A percentile compares a stretch with the other conserved stretches of the same genome.
Evolutionary conservation across 1,139 yeast genomes (phyloP).

Genomic region (Kodamaea sp.): DNA sequence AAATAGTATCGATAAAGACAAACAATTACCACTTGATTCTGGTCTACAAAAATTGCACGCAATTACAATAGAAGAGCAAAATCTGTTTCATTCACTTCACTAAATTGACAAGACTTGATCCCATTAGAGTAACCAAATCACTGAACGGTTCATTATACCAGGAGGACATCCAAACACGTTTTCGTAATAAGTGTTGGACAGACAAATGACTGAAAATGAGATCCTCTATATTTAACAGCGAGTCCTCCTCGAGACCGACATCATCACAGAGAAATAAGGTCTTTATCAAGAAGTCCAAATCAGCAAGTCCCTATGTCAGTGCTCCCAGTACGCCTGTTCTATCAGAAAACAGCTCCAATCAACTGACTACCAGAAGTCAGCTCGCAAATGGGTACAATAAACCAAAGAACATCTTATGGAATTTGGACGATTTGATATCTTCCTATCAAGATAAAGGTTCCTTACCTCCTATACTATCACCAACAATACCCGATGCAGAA

Average conservation of each 20-base stretch:
- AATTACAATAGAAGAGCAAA: too few species aligned
- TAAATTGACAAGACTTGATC: too few species aligned
- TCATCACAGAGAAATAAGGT: slow-evolving; percentile 11
- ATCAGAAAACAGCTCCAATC: slow-evolving; percentile 2
- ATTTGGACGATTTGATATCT: slow-evolving; percentile 40
- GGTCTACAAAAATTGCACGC: too few species aligned
- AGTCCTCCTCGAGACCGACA: slow-evolving; percentile 14
- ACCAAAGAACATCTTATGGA: slow-evolving; percentile 30
- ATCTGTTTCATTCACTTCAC: too few species aligned
- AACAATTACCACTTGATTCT: too few species aligned
- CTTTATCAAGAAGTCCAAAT: slow-evolving; percentile 16
- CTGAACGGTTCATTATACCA: too few species aligned
- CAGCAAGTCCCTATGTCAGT: slow-evolving; percentile 21
- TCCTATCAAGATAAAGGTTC: slow-evolving; percentile 37
- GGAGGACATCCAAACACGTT: too few species aligned
- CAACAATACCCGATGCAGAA: slow-evolving; percentile 36
- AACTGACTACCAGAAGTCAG: neutral
- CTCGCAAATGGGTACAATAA: slow-evolving; percentile 4
- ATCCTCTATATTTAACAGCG: slow-evolving; percentile 39
- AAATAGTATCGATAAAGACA: too few species aligned
- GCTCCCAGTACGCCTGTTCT: slow-evolving; percentile 14
- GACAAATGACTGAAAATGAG: slow-evolving; percentile 23
- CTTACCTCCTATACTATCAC: slow-evolving; percentile 45
- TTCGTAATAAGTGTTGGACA: too few species aligned
- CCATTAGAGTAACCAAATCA: too few species aligned